Evolutionary conservation across 2,329 filamentous ascomycete species (phyloP), one percentile per base, ranked within the genome.

Genomic region (Huntiella decipiens): DNA sequence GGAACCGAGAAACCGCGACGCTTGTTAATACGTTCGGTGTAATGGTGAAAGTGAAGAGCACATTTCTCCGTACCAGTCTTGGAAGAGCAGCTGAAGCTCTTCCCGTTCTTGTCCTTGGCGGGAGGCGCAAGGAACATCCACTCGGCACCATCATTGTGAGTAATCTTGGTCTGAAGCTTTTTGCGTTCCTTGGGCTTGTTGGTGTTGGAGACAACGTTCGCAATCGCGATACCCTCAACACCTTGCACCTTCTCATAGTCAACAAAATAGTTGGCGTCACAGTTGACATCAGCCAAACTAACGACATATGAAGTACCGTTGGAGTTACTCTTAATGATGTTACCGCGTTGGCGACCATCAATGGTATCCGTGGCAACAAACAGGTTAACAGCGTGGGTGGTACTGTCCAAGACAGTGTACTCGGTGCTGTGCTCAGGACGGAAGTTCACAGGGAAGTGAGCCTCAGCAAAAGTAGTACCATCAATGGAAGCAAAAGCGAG

Each of bases 201-300:
- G 19, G 70, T 63, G 56, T 96, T 96, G 41, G 72, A 68, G 13
- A 98, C 84, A 5, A 83, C 66, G 56, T 98, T 98, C 56, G 86
- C 83, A 52, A 98, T 61, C 12, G 79, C 77, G 43, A 98, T 84
- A 38, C 91, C 91, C 60, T 98, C 88, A 11, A 98, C 68, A 2
- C 86, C 86, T 41, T 82, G 73, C 67, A 95, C 85, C 65, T 93
- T 95, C 60, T 98, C 91, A 60, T 93, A 98, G 58, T 98, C 91
- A 38, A 94, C 88, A 56, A 79, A 95, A 38, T 79, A 86, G 2
- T 59, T 54, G 10, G 70, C 65, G 57, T 95, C 77, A 54, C 84
- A 74, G 61, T 96, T 95, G 57, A 96, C 85, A 15, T 74, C 75
- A 42, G 74, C 67, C 17, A 91, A 68, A 60, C 83, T 92, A 52